Evolutionary conservation across 2,329 filamentous ascomycete species (phyloP), one percentile per base, ranked within the genome.

Genomic region (Penicillium corylophilum): DNA sequence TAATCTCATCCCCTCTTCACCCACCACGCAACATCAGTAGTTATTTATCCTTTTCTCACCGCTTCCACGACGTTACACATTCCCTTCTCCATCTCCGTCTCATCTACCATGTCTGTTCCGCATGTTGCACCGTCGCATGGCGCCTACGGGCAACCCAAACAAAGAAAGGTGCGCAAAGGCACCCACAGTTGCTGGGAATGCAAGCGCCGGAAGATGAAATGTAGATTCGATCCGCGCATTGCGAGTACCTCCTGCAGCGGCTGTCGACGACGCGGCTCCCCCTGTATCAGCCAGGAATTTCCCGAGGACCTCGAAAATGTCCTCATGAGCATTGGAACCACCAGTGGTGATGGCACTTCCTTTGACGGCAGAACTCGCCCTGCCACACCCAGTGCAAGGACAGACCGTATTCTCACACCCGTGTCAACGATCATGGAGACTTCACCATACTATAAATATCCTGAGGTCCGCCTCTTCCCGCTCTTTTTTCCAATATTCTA

Each of bases 281-380:
- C 35, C 26, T 82, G 80, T 49, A 59, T 80, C 26, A 73, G 77
- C 53, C 80, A 83, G 54, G 78, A 81, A 44, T 73, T 74, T 23
- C 67, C 69, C 2, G 73, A 79, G 26, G 69, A 72, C 20, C 44
- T 46, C 20, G 44, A 33, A 41, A 44, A 26, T 26, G 24, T 26
- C 24, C 24, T 26, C 24, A 26, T 26, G 24, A 26, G 8, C 24
- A 26, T 26, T 26, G 24, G 8, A 26, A 5, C 24, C 24, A 8
- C 24, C 24, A 26, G 24, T 26, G 24, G 24, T 26, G 24, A 26
- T 26, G 24, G 24, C 24, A 26, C 8, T 26, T 26, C 24, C 24
- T 26, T 26, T 8, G 8, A 26, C 24, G 24, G 24, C 24, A 26
- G 24, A 26, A 26, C 24, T 4, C 24, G 24, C 24, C 24, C 24